Evolutionary conservation across 176 grass and related monocot genomes (phyloP).

Genomic region (Areca catechu): DNA sequence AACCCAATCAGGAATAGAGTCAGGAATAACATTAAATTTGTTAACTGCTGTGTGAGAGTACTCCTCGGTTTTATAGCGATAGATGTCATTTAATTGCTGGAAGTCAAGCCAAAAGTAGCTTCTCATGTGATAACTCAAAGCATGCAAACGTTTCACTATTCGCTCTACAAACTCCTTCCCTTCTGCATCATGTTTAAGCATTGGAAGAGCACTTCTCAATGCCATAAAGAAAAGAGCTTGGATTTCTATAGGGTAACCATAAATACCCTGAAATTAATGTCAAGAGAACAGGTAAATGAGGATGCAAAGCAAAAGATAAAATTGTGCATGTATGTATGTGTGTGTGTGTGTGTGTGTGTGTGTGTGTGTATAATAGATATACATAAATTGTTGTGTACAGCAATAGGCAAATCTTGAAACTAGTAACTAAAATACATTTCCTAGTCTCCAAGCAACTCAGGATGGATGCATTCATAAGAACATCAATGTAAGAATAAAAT

Average conservation of each 20-base stretch:
- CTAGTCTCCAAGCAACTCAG: too few relatives aligned
- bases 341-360: too few relatives aligned
- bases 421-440: too few relatives aligned
- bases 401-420: too few relatives aligned
- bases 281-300: too few relatives aligned
- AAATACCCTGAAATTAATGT: constrained; percentile 23
- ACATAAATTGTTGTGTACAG: too few relatives aligned
- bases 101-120: constrained; percentile 50
- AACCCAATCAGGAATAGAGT: constrained; percentile 41
- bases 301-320: too few relatives aligned
- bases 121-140: constrained; percentile 42
- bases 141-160: constrained; percentile 33
- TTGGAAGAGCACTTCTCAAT: constrained; percentile 19
- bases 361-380: too few relatives aligned
- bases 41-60: constrained; percentile 39
- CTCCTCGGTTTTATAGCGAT: constrained; percentile 44
- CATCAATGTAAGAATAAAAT: too few relatives aligned
- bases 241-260: constrained; percentile 45
- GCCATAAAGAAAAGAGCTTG: constrained; percentile 49
- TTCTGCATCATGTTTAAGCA: constrained; percentile 37
- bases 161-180: constrained; percentile 36
- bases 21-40: constrained; percentile 40
- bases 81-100: constrained; percentile 41
- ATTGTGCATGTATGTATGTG: too few relatives aligned
- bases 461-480: too few relatives aligned